Evolutionary conservation across 169 alveolate species (phyloP).

Genomic region (Amoebophrya sp.): DNA sequence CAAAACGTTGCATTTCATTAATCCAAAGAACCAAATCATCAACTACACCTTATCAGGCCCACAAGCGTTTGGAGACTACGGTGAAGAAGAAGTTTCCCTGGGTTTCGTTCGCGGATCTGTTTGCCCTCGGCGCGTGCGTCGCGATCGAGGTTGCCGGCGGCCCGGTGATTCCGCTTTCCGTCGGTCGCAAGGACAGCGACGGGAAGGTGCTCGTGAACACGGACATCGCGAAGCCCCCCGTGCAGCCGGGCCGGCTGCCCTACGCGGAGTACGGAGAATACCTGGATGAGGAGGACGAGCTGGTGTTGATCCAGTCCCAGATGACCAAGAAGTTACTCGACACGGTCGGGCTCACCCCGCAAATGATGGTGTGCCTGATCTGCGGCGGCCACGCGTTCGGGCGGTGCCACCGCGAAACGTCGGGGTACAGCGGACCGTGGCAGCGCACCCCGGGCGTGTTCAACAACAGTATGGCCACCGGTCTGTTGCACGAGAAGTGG

Average conservation of each 20-base stretch:
- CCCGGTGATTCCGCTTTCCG: not conserved
- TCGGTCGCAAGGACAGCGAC: not conserved
- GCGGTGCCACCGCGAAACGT: not conserved
- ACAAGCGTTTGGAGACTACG: not conserved
- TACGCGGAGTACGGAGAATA: conserved; percentile 4
- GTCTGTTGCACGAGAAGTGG: not conserved
- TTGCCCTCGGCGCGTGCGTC: not conserved
- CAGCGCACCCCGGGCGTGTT: not conserved
- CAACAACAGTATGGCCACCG: not conserved
- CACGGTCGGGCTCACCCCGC: not conserved
- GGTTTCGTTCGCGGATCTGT: not conserved
- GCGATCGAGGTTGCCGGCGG: conserved; percentile 8
- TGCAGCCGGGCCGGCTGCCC: not conserved
- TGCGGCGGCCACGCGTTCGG: conserved; percentile 21
- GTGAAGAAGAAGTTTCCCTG: not conserved
- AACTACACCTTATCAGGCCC: too few species aligned
- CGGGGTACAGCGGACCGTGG: not conserved
- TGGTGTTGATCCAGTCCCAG: not conserved
- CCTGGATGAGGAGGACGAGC: not conserved
- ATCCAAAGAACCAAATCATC: too few species aligned
- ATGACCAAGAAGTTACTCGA: not conserved
- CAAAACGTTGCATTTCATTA: too few species aligned
- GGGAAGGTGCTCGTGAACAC: not conserved
- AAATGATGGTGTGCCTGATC: not conserved
- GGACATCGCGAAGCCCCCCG: not conserved